Conservation (phyloP, 768 basidiomycete species). For the Peribolospora kevripleyi region DNA sequence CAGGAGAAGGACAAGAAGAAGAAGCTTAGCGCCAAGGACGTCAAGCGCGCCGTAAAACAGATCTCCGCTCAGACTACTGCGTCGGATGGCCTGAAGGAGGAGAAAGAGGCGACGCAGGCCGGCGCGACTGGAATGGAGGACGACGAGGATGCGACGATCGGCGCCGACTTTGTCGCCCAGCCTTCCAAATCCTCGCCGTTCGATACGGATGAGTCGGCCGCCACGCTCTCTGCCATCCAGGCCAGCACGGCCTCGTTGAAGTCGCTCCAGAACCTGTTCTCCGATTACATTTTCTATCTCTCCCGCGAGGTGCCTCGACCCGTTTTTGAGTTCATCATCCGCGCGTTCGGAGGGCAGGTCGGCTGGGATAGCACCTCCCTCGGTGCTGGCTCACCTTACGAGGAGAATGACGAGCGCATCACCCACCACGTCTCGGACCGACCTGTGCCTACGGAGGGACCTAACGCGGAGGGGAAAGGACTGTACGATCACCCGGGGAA, state of each 20-base stretch:
- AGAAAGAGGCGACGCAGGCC: constrained; percentile 10
- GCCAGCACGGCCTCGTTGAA: constrained; percentile 13
- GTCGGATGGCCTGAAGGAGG: constrained; percentile 5
- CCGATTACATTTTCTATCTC: constrained; percentile 70
- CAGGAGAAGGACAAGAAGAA: constrained; percentile 15
- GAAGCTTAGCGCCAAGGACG: constrained; percentile 33
- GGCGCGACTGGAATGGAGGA: constrained; percentile 14
- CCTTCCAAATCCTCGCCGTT: constrained; percentile 15
- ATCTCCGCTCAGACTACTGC: constrained; percentile 9
- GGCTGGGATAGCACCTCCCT: constrained; percentile 59
- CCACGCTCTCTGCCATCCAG: constrained; percentile 10
- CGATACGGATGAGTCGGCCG: constrained; percentile 15
- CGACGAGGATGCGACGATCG: constrained; percentile 11
- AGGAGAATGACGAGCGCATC: constrained; percentile 51
- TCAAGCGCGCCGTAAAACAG: constrained; percentile 28
- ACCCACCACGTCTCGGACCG: constrained; percentile 92
- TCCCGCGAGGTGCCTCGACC: constrained; percentile 77
- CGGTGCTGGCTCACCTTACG: constrained; percentile 52
- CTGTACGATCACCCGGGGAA: constrained; percentile 26
- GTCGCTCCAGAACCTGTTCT: constrained; percentile 34
- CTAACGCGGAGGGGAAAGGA: constrained; percentile 6
- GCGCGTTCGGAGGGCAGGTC: constrained; percentile 72
- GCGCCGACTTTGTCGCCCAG: constrained; percentile 19
- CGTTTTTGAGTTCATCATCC: constrained; percentile 81
- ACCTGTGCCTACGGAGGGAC: constrained; percentile 27